A percentile compares a stretch with the other conserved stretches of the same genome.
These are phyloP conservation scores for Populus trichocarpa DNA, from an alignment of 441 rosid genomes.

Conservation along the genomic window DNA sequence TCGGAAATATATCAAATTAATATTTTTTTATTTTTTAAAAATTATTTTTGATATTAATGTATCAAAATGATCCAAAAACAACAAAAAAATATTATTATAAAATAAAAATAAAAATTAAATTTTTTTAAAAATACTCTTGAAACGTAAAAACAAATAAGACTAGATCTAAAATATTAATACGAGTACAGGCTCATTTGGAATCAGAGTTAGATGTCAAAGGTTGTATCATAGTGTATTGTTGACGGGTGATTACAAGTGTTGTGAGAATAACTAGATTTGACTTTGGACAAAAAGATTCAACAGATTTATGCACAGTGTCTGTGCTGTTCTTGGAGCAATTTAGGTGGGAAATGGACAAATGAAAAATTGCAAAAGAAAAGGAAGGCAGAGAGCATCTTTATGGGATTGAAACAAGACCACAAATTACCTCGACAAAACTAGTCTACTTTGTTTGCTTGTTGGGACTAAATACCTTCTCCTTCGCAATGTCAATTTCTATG, in stretches of 20 bases:
- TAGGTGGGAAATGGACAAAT: constrained; percentile 3
- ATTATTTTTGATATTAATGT: too few relatives aligned
- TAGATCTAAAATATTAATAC: background rate
- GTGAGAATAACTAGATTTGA: background rate
- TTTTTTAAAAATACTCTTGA: too few relatives aligned
- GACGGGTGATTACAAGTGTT: background rate
- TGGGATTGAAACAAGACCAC: background rate
- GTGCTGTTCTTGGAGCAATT: background rate
- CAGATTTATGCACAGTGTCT: background rate
- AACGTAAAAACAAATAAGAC: too few relatives aligned
- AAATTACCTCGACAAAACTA: too few relatives aligned
- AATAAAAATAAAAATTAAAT: too few relatives aligned
- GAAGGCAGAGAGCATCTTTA: background rate
- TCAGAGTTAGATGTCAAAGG: background rate
- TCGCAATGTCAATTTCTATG: background rate
- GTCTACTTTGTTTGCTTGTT: background rate
- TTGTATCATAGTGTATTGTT: background rate
- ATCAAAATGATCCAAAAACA: too few relatives aligned
- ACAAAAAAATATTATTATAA: too few relatives aligned
- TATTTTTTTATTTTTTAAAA: too few relatives aligned
- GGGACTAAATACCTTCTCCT: background rate
- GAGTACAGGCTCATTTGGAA: background rate
- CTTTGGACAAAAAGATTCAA: background rate
- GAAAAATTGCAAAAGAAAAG: background rate
- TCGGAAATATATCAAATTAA: too few relatives aligned